Evolutionary conservation across 768 basidiomycete genomes (phyloP).

Genomic region (Leccinum longicurvipes): DNA sequence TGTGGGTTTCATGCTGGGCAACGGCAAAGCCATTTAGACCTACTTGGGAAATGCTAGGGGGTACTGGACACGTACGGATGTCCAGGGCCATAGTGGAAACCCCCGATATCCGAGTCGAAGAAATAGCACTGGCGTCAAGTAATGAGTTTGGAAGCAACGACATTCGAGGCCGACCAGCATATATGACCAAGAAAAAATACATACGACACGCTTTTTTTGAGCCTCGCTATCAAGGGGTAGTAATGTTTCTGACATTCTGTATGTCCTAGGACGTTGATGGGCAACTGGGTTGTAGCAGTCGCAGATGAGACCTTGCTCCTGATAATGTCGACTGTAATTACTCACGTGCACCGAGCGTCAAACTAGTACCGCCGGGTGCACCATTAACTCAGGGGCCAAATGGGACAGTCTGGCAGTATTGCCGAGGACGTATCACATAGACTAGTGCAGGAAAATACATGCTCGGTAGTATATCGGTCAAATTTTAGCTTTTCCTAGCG

Average conservation of each 20-base stretch:
- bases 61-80: conserved; percentile 65
- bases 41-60: not conserved
- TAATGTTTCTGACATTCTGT: conserved; percentile 41
- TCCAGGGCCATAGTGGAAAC: conserved; percentile 98
- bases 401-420: not conserved
- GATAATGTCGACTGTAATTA: not conserved
- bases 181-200: conserved; percentile 29
- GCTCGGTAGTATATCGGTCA: conserved; percentile 28
- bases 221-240: conserved; percentile 66
- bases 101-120: conserved; percentile 98
- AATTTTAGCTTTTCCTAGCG: conserved; percentile 64
- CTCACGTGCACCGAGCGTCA: conserved; percentile 20
- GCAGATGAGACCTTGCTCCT: not conserved
- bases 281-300: not conserved
- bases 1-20: conserved; percentile 88
- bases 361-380: not conserved
- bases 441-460: conserved; percentile 7
- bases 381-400: too few species aligned
- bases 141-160: conserved; percentile 2
- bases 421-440: not conserved
- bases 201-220: conserved; percentile 83
- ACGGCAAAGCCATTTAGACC: not conserved
- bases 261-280: not conserved
- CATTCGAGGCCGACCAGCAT: conserved; percentile 3
- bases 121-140: conserved; percentile 84